Base-by-base conservation (phyloP, 1,284 basidiomycete species). In the Ganoderma sinense region DNA sequence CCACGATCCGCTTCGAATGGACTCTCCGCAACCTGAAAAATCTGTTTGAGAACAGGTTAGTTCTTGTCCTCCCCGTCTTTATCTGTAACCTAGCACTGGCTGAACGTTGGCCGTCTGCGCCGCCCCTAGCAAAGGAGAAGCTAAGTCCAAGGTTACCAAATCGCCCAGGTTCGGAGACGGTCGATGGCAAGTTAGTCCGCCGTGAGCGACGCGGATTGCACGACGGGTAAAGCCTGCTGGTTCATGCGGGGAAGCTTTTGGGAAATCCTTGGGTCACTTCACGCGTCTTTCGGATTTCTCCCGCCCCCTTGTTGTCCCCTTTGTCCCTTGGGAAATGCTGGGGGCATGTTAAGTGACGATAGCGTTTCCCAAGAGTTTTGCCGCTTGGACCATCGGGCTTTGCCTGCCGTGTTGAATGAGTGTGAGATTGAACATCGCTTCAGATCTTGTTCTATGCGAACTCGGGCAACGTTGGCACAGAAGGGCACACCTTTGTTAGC, bases 371-470 rank as follows among this genome's bases (percentile, higher is more conserved):
- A n/a, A n/a, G n/a, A n/a, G n/a, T n/a, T n/a, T n/a, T n/a, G n/a
- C n/a, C n/a, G n/a, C n/a, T n/a, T n/a, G n/a, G n/a, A n/a, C n/a
- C n/a, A n/a, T n/a, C n/a, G n/a, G n/a, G n/a, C n/a, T n/a, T n/a
- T n/a, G n/a, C n/a, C n/a, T n/a, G n/a, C n/a, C n/a, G n/a, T n/a
- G n/a, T n/a, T 41, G 5, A 23, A 39, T 4, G 39, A 39, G 20
- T 13, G n/a, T 56, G 26, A 56, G 33, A 45, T 62, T 68, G 36
- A 65, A 26, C 2, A 18, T 23, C 2, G 4, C 26, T 75, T 69
- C 76, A 94, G 88, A 89, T 94, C 58, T 78, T 96, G 60, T 94
- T 94, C 80, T 95, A 95, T 78, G 87, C 94, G 8, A 95, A 95
- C 78, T 91, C 92, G 56, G 94, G 93, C 0, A 87, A 85, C 33